Evolutionary conservation across 371 early-diverging fungal species (phyloP).

Genomic region (Syncephalastrum monosporum): DNA sequence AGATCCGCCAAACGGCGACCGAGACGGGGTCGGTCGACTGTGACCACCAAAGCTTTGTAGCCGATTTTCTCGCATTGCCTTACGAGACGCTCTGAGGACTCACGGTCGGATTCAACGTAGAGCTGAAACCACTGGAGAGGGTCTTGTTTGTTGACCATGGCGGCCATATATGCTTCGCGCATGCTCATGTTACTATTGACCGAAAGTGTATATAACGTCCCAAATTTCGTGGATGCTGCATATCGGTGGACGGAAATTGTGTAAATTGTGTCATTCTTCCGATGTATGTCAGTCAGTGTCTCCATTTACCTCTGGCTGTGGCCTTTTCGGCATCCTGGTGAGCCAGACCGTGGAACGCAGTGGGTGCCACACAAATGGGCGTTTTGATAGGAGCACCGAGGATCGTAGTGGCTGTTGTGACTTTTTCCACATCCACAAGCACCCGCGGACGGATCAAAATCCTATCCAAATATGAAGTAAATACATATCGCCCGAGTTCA

Average conservation of each 20-base stretch:
- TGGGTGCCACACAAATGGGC: constrained; percentile 31
- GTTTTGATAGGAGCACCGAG: constrained; percentile 20
- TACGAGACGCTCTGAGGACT: constrained; percentile 53
- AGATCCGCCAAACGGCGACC: constrained; percentile 66
- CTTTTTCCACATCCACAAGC: constrained; percentile 24
- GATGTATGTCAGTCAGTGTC: neutral
- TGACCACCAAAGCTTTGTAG: constrained; percentile 67
- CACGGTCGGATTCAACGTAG: constrained; percentile 67
- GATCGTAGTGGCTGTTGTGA: constrained; percentile 17
- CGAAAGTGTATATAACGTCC: constrained; percentile 44
- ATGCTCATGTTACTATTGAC: constrained; percentile 53
- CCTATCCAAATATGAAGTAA: neutral
- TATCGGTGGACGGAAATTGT: neutral
- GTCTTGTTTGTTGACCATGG: constrained; percentile 21
- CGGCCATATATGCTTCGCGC: constrained; percentile 42
- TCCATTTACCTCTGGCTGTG: constrained; percentile 34
- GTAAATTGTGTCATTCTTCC: neutral
- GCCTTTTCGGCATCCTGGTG: constrained; percentile 61
- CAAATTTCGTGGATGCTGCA: constrained; percentile 22
- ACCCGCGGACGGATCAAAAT: constrained; percentile 24
- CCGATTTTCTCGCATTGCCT: constrained; percentile 62
- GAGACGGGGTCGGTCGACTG: constrained; percentile 73
- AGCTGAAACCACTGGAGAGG: constrained; percentile 75
- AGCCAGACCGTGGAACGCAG: constrained; percentile 57
- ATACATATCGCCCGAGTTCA: no score